A percentile compares a stretch with the other conserved stretches of the same genome.
Evolutionary conservation across 2,329 filamentous ascomycete species (phyloP).

Genomic region (Xylariomycetidae sp.): DNA sequence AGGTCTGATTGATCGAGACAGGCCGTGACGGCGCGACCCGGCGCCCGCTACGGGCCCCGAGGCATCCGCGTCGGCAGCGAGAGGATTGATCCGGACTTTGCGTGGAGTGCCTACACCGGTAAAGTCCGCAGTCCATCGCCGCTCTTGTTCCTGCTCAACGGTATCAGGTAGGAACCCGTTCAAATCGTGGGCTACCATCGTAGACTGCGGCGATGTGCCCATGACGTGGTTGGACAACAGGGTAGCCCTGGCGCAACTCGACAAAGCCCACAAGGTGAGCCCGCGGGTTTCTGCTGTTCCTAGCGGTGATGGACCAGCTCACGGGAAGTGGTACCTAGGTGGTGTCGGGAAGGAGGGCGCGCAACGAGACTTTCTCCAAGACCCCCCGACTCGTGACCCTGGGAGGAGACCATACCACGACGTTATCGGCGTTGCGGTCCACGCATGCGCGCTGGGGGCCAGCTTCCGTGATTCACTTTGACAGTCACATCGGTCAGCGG

Average conservation of each 20-base stretch:
- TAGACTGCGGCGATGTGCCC: slow-evolving; percentile 76
- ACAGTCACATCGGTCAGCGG: slow-evolving; percentile 51
- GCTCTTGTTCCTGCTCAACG: slow-evolving; percentile 1
- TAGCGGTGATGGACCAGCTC: neutral
- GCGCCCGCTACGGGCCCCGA: slow-evolving; percentile 29
- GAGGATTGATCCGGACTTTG: slow-evolving; percentile 16
- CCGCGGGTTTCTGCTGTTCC: neutral
- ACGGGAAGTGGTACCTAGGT: slow-evolving; percentile 13
- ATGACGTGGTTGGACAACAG: slow-evolving; percentile 73
- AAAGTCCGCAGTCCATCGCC: neutral
- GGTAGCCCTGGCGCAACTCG: slow-evolving; percentile 68
- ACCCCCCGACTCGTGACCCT: slow-evolving; percentile 52
- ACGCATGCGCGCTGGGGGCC: slow-evolving; percentile 50
- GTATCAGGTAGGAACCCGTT: slow-evolving; percentile 55
- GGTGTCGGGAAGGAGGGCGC: slow-evolving; percentile 27
- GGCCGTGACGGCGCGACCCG: slow-evolving; percentile 28
- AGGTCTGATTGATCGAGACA: slow-evolving; percentile 4
- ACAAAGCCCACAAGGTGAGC: slow-evolving; percentile 52
- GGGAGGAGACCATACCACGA: slow-evolving; percentile 60
- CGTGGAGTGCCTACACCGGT: slow-evolving; percentile 45
- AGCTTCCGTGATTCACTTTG: slow-evolving; percentile 60
- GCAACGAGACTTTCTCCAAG: slow-evolving; percentile 37
- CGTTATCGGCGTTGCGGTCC: slow-evolving; percentile 55
- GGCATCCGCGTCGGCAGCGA: slow-evolving; percentile 27
- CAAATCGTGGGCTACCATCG: slow-evolving; percentile 63